Evolutionary conservation across 495 filamentous ascomycete genomes (phyloP).

Genomic region (Penicillium dipodomyicola): DNA sequence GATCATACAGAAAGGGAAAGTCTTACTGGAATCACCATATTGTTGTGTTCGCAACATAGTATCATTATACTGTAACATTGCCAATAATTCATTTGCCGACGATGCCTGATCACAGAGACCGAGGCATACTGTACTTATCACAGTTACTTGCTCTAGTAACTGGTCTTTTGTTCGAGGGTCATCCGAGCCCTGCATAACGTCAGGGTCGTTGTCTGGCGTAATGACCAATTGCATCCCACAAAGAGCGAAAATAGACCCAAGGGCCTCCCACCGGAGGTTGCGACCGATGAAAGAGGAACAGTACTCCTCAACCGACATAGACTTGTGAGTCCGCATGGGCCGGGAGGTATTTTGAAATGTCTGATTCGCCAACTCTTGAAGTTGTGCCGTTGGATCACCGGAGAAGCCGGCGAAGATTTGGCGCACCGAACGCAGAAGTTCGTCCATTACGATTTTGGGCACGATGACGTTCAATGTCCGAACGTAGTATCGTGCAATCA

Average conservation of each 20-base stretch:
- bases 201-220: conserved; percentile 38
- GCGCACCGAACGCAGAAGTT: conserved; percentile 30
- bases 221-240: conserved; percentile 44
- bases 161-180: conserved; percentile 28
- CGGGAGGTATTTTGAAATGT: conserved; percentile 38
- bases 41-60: conserved; percentile 45
- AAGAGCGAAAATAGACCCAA: conserved; percentile 52
- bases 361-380: conserved; percentile 30
- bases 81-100: conserved; percentile 48
- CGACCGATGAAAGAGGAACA: conserved; percentile 47
- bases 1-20: conserved; percentile 1
- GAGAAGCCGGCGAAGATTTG: conserved; percentile 26
- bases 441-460: conserved; percentile 26
- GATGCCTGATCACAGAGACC: conserved; percentile 48
- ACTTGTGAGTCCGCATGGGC: conserved; percentile 25
- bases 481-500: conserved; percentile 31
- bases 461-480: conserved; percentile 23
- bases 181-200: conserved; percentile 24
- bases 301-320: conserved; percentile 38
- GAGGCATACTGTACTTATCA: conserved; percentile 44
- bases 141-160: conserved; percentile 37
- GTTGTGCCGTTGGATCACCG: conserved; percentile 27
- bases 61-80: conserved; percentile 45
- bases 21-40: conserved; percentile 53
- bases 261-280: conserved; percentile 58